Evolutionary conservation across 2,329 filamentous ascomycete species (phyloP), one percentile per base, ranked within the genome.

Genomic region (Tricladium varicosporioides): DNA sequence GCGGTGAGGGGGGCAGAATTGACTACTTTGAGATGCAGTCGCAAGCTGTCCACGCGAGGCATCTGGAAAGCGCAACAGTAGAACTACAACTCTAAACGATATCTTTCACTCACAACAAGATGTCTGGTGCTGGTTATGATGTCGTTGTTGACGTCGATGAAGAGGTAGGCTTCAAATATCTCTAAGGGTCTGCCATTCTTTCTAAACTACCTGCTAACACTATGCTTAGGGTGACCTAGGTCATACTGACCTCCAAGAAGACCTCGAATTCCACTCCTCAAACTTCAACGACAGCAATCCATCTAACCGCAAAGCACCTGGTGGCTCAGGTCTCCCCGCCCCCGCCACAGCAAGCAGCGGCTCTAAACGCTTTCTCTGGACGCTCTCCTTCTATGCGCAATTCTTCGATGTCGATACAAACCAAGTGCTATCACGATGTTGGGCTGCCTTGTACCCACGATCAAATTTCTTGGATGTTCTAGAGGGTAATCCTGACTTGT

Each of bases 351-450:
- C 82, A 2, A 73, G 77, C 16, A 71, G 70, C 15, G 73, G 73
- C n/a, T 75, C 75, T 14, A 97, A 97, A 76, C 90, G 90, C 69
- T 92, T 88, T 77, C 88, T 97, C 63, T 99, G 94, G 94, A 86
- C 86, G 47, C 80, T 97, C 61, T 85, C 86, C 57, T 99, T 96
- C 80, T 99, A 99, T 78, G 86, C 92, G 55, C 94, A 96, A 76
- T 97, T 94, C 83, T 99, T 99, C 77, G 94, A 99, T 71, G 93
- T 99, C 63, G 94, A 99, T 76, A 97, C 94, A 1, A 87, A 84
- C 59, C 90, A 94, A 53, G 92, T 99, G 16, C 77, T 97, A 55
- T 81, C 87, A 69, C 89, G 94, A 64, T 97, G 94, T 75, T 87
- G 86, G 74, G 88, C 92, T 1, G 87, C 93, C n/a, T 78, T 97